Evolutionary conservation across 2,329 filamentous ascomycete species (phyloP).

Genomic region (Aspergillus floridensis): DNA sequence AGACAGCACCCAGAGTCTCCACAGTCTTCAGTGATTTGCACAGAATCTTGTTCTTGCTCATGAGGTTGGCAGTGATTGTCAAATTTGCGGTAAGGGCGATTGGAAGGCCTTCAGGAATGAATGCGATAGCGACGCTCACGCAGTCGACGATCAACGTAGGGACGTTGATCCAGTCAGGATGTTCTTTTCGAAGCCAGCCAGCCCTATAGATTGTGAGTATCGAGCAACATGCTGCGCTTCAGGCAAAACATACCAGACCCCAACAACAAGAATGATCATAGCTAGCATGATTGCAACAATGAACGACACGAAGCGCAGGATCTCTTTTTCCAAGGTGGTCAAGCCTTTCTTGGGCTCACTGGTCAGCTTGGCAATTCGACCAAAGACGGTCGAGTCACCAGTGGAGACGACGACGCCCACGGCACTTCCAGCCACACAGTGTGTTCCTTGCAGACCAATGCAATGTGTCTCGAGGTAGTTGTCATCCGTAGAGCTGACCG

Average conservation of each 20-base stretch:
- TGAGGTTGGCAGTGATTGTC: conserved; percentile 73
- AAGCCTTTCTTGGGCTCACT: conserved; percentile 65
- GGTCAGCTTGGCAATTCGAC: conserved; percentile 70
- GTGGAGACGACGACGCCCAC: conserved; percentile 68
- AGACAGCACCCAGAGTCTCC: conserved; percentile 70
- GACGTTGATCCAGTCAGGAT: conserved; percentile 71
- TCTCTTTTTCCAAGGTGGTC: conserved; percentile 69
- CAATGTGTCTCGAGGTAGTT: conserved; percentile 76
- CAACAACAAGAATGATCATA: conserved; percentile 54
- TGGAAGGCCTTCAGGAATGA: conserved; percentile 72
- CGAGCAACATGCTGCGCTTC: neutral
- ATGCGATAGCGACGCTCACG: conserved; percentile 70
- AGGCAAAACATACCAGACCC: conserved; percentile 56
- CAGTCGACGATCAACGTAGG: conserved; percentile 70
- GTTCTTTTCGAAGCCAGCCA: conserved; percentile 63
- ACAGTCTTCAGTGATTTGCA: conserved; percentile 79
- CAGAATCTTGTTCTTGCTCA: conserved; percentile 72
- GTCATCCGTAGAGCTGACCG: conserved; percentile 64
- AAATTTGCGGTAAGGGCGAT: conserved; percentile 68
- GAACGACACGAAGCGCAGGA: conserved; percentile 68
- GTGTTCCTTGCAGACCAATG: conserved; percentile 76
- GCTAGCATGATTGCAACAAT: conserved; percentile 67
- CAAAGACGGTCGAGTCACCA: conserved; percentile 71
- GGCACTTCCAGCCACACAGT: conserved; percentile 68
- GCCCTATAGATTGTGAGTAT: conserved; percentile 48